Evolutionary conservation across 2,329 filamentous ascomycete genomes (phyloP), one percentile per base, ranked within the genome.

Genomic region (Colletotrichum simmondsii): DNA sequence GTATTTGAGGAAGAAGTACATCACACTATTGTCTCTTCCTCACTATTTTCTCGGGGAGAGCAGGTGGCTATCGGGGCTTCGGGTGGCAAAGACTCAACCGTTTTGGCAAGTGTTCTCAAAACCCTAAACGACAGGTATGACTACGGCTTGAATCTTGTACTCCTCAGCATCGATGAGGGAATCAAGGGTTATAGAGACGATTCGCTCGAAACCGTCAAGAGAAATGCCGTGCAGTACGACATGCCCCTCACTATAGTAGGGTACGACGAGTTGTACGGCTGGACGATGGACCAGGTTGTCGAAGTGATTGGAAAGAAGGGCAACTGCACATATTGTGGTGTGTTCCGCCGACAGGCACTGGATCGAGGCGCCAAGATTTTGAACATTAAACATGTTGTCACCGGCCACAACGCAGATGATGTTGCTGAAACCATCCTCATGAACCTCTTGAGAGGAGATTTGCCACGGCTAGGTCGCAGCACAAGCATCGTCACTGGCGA

Each of bases 281-380:
- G 97, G 97, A 98, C 95, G 1, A 99, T 99, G 97, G 97, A 99
- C 79, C 95, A 98, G 80, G 97, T 99, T 11, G 97, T 99, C 4
- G 94, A 95, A 78, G 94, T 96, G 60, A 94, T 99, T 63, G 97
- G 97, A 16, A 98, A 98, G 85, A 98, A 98, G 83, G 95, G 96
- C 35, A 99, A 99, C 83, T 99, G 97, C 88, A 99, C 97, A 35
- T 99, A 99, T 80, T 99, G 97, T 79, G 97, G 97, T 16, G 97
- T 99, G 22, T 99, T 99, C 80, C 89, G 97, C 66, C 90, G 97
- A 71, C 97, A 99, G 84, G 97, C 97, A 2, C 87, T 99, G 42
- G 97, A 99, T 81, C 91, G 97, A 10, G 97, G 97, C 22, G 95
- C 97, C 5, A 95, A 95, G 77, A 92, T 93, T 82, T 85, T 99